Base-by-base conservation (phyloP, 345 rosid genomes). In the Moricandia arvensis region DNA sequence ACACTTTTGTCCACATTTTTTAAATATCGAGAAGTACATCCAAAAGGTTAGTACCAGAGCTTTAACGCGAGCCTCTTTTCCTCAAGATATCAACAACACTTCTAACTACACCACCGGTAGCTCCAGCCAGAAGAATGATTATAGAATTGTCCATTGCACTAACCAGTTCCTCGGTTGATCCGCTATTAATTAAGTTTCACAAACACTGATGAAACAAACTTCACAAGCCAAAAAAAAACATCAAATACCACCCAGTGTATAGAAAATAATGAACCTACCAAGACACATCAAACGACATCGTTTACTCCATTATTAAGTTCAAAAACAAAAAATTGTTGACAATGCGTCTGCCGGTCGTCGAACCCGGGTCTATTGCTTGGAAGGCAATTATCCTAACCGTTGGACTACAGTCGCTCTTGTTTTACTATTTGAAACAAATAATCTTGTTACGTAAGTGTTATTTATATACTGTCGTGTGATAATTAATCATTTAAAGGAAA, bases 51-150 rank as follows among this genome's bases (percentile, higher is more conserved):
- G 8, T 88, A 91, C 97, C 93, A 94, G 66, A 33, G 81, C 90
- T 81, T 88, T 86, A 54, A 89, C 89, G 89, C 77, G 85, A 74
- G 7, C 97, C 92, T 81, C 85, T 91, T 27, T 82, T 75, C 76
- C 78, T 81, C 69, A 91, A 82, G 59, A 87, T 71, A 68, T 88
- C 84, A 59, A 94, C 96, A 5, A 89, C 91, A 58, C 97, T 84
- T 80, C 87, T 89, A 71, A 96, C 97, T 17, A 94, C 97, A 74
- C 97, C 96, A 63, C 98, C 97, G 0, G 98, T 94, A 81, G 96
- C 95, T 68, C 98, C 97, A 79, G 87, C 86, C 15, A 94, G 96
- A 63, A 94, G 89, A 54, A 89, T 81, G 37, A 86, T 76, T 34
- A 84, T 90, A 18, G 90, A 73, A 73, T 82, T 75, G 61, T 78